phyloP scores from a whole-genome alignment of 495 filamentous ascomycete species.

The Penicillium cataractarum region DNA sequence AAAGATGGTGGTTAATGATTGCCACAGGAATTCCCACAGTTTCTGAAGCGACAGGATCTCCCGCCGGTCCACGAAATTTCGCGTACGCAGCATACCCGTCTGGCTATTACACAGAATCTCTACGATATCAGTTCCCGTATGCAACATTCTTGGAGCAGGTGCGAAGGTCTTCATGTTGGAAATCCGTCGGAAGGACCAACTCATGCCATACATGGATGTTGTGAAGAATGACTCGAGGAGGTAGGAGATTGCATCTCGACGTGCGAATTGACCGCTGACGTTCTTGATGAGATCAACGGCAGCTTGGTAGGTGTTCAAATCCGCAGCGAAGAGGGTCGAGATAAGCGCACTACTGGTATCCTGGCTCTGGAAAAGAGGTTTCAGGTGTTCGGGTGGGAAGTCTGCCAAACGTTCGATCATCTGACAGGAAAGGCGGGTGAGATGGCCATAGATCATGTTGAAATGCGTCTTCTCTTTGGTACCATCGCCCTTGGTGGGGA shows the following conservation, averaged over 20 bases:
- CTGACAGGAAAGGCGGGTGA: slow-evolving; percentile 68
- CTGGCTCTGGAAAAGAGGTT: slow-evolving; percentile 63
- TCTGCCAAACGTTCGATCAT: slow-evolving; percentile 77
- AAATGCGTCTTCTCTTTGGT: slow-evolving; percentile 64
- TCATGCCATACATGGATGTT: slow-evolving; percentile 61
- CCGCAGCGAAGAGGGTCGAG: slow-evolving; percentile 68
- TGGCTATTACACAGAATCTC: slow-evolving; percentile 81
- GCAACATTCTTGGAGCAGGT: slow-evolving; percentile 70
- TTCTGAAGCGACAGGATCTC: slow-evolving; percentile 66
- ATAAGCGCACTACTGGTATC: slow-evolving; percentile 68
- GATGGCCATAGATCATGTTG: slow-evolving; percentile 70
- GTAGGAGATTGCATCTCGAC: slow-evolving; percentile 73
- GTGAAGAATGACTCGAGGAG: slow-evolving; percentile 66
- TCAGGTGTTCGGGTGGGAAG: slow-evolving; percentile 66
- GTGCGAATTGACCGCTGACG: slow-evolving; percentile 68
- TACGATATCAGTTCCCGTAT: slow-evolving; percentile 74
- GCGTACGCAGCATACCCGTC: slow-evolving; percentile 75
- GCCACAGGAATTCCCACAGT: slow-evolving; percentile 87
- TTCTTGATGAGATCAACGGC: slow-evolving; percentile 79
- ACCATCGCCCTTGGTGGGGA: slow-evolving; percentile 56
- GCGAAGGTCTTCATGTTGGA: slow-evolving; percentile 62
- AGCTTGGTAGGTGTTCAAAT: slow-evolving; percentile 70
- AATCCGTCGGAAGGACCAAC: slow-evolving; percentile 62
- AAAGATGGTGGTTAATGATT: slow-evolving; percentile 77
- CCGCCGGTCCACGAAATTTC: slow-evolving; percentile 55